Base-by-base conservation (phyloP, 805 yeast species). In the Metschnikowia lachancei region DNA sequence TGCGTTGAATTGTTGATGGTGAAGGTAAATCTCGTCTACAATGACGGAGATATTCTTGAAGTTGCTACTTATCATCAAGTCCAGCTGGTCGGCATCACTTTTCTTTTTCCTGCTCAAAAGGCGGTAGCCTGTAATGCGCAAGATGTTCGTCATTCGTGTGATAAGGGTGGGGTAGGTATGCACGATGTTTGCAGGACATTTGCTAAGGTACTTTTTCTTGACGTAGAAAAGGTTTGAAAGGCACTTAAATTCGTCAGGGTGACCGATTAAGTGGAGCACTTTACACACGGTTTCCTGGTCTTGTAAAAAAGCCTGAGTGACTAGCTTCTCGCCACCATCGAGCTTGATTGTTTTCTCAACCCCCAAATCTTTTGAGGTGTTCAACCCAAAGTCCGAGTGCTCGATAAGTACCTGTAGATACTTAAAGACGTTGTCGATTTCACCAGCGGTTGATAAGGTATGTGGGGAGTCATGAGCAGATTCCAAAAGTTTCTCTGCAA, bases 131-230 rank as follows among this genome's bases (percentile, higher is more conserved):
- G 64, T 59, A 8, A 67, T 70, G 55, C 87, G 77, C 24, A 87
- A 75, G 19, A 86, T 65, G 58, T 74, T 77, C 55, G 89, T 70
- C 17, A 83, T 76, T 42, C 74, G 74, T 43, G 81, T 75, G 22
- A 90, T 78, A 35, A 92, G 66, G 1, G 96, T 78, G 3, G 96
- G 95, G 60, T 83, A 87, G 0, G 94, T 84, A 60, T 75, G 81
- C 50, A 75, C 75, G 36, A 82, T 75, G 53, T 82, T 80, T 29
- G 64, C 69, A 1, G 75, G 74, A n/a, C 84, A 84, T 30, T 75
- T 75, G 42, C 73, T 64, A 43, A 87, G 70, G 35, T 76, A 75
- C 47, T 72, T 74, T 49, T 66, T 70, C 40, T 69, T 57, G 31
- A 70, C 58, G 45, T 69, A 64, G 52, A 66, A 58, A 51, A 71